Evolutionary conservation across 345 rosid genomes (phyloP), one percentile per base, ranked within the genome.

Genomic region (Salix koriyanagi): DNA sequence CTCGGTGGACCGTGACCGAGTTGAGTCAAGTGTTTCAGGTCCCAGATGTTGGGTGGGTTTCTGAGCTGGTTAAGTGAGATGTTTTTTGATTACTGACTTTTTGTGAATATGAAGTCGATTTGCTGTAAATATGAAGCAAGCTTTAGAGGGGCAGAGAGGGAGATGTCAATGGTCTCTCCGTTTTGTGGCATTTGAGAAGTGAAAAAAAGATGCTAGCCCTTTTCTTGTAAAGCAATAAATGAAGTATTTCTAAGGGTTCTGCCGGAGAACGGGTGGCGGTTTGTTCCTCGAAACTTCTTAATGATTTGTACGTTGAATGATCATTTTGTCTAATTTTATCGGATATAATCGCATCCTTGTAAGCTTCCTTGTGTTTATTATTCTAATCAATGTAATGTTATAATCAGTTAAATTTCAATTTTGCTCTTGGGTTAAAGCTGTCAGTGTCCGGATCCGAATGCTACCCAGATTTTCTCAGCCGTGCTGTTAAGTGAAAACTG

Each of bases 1-100:
- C 79, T 80, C 89, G 12, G 71, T 89, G 37, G 83, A 79, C 8
- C 81, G 14, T 10, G 62, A 58, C 23, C 62, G 68, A 44, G 79
- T 71, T 2, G 80, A 82, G 21, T 52, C 85, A 4, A 41, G 67
- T 0, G 73, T 79, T 41, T 77, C 87, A 1, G 79, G 70, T 41
- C 86, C 89, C 1, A n/a, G 89, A 85, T 77, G 61, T 84, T 0
- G 91, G 81, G 21, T 88, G 88, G 89, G 79, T 86, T 2, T 80
- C 85, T 7, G 89, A 86, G 75, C 65, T 88, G 75, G 80, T 86
- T 16, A 83, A 83, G 71, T 88, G 84, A 85, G 12, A 2, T 10
- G 12, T 16, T 70, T 65, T 76, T 76, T 74, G 65, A 56, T 48
- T 37, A 60, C 6, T 25, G 66, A 18, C 25, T 67, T 41, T 34